phyloP scores from a whole-genome alignment of 371 early-diverging fungal genomes.

The Mortierella sp. region DNA sequence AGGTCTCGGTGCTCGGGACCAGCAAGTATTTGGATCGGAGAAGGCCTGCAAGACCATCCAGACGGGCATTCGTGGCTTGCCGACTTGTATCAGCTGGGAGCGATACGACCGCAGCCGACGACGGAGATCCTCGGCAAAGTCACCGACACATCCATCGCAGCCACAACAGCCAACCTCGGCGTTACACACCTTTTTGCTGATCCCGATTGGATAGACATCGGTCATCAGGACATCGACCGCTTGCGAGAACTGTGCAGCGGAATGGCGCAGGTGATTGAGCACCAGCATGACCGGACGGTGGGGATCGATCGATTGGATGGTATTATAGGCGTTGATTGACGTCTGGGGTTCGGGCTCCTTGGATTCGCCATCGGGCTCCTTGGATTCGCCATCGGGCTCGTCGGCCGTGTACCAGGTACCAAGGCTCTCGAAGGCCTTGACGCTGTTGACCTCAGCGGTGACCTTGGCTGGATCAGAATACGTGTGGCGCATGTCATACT shows the following conservation, averaged over 20 bases:
- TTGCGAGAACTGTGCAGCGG: slow-evolving; percentile 10
- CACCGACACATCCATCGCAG: slow-evolving; percentile 22
- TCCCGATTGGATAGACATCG: neutral
- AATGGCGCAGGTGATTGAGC: slow-evolving; percentile 6
- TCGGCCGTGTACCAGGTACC: slow-evolving; percentile 30
- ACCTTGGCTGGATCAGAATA: slow-evolving; percentile 9
- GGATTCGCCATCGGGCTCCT: slow-evolving; percentile 27
- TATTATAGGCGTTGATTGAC: slow-evolving; percentile 8
- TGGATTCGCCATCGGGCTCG: slow-evolving; percentile 29
- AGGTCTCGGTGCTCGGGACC: slow-evolving; percentile 16
- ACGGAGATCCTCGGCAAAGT: slow-evolving; percentile 10
- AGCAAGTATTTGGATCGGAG: slow-evolving; percentile 18
- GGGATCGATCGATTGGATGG: slow-evolving; percentile 24
- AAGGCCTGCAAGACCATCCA: slow-evolving; percentile 37
- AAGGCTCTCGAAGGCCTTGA: slow-evolving; percentile 18
- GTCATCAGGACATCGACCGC: slow-evolving; percentile 3
- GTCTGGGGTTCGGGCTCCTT: slow-evolving; percentile 6
- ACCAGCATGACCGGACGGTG: slow-evolving; percentile 34
- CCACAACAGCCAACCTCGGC: slow-evolving; percentile 21
- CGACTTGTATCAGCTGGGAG: slow-evolving; percentile 12
- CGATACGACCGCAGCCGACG: slow-evolving; percentile 12
- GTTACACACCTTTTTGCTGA: neutral
- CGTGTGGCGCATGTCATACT: slow-evolving; percentile 22
- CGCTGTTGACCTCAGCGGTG: slow-evolving; percentile 13
- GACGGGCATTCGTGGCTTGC: slow-evolving; percentile 5